Conservation (phyloP, 371 early-diverging fungal genomes). For the Neoconidiobolus thromboides region DNA sequence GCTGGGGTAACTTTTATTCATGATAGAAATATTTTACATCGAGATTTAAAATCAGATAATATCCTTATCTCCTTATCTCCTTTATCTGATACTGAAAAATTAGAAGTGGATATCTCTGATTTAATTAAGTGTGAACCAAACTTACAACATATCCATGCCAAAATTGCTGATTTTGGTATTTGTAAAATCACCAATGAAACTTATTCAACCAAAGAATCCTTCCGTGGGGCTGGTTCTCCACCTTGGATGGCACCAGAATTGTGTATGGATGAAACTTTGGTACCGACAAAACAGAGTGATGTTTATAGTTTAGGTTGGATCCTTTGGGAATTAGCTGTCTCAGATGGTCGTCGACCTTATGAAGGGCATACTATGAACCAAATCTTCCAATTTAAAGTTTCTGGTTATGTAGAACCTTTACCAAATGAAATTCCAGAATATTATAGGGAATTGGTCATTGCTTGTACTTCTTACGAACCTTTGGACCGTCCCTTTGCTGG, state of each 20-base stretch:
- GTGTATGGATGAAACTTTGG: not conserved
- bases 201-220: not conserved
- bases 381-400: not conserved
- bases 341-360: not conserved
- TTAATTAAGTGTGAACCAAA: slow-evolving; percentile 21
- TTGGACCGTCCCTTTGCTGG: not conserved
- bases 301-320: not conserved
- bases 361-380: not conserved
- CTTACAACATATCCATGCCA: slow-evolving; percentile 19
- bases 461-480: not conserved
- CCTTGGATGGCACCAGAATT: slow-evolving; percentile 5
- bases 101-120: slow-evolving; percentile 73
- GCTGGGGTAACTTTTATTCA: slow-evolving; percentile 29
- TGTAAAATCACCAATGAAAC: not conserved
- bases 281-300: not conserved
- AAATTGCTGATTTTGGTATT: slow-evolving; percentile 5
- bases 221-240: slow-evolving; percentile 1
- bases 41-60: slow-evolving; percentile 96
- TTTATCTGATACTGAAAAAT: slow-evolving; percentile 24
- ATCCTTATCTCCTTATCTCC: slow-evolving; percentile 32
- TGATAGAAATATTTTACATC: slow-evolving; percentile 73
- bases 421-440: not conserved
- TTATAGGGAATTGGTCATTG: not conserved
- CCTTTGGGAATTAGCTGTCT: slow-evolving; percentile 1
- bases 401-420: not conserved